Conservation (phyloP, 2,329 filamentous ascomycete species). For the Arthrobotrys musiformis region DNA sequence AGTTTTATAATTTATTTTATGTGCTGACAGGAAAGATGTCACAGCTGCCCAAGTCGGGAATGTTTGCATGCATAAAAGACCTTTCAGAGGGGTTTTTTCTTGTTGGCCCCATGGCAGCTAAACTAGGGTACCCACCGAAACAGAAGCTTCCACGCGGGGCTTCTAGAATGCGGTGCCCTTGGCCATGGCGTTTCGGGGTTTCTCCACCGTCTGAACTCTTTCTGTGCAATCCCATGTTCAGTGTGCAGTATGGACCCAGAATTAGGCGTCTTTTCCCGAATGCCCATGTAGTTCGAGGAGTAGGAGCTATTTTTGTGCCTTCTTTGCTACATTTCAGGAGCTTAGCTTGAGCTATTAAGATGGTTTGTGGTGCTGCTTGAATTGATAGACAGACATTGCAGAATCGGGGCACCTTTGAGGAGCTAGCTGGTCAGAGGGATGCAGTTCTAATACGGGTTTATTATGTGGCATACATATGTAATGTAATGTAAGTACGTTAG, state of each 20-base stretch:
- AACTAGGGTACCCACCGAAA: not conserved
- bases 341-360: not conserved
- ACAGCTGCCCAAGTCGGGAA: slow-evolving; percentile 5
- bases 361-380: not conserved
- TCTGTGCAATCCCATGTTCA: not conserved
- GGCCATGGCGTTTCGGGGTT: not conserved
- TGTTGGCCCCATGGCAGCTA: no score
- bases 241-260: not conserved
- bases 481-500: not conserved
- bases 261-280: slow-evolving; percentile 7
- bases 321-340: no score
- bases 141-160: slow-evolving; percentile 30
- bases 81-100: no score
- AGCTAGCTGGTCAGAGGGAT: not conserved
- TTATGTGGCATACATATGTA: not conserved
- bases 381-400: slow-evolving; percentile 1
- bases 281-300: no score
- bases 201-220: slow-evolving; percentile 28
- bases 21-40: no score
- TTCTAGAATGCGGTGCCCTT: slow-evolving; percentile 22
- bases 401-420: not conserved
- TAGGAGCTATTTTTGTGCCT: slow-evolving; percentile 5
- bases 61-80: not conserved
- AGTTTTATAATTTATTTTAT: no score
- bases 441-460: not conserved